Evolutionary conservation across 2,329 filamentous ascomycete genomes (phyloP).

Genomic region (Aspergillus vadensis): DNA sequence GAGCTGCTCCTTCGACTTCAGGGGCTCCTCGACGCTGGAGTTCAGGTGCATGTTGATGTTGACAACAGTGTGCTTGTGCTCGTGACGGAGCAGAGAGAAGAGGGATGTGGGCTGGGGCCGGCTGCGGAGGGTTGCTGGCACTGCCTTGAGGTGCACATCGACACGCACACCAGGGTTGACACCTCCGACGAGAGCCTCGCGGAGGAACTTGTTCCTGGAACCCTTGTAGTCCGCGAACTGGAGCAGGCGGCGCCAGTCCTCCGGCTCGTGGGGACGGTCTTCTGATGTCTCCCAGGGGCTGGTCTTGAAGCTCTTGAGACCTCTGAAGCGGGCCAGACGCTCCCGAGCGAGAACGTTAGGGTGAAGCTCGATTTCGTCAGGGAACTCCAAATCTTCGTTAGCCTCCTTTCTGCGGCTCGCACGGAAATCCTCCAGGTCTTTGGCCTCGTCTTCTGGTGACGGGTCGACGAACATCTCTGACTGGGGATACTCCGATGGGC

Average conservation of each 20-base stretch:
- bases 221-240: constrained; percentile 89
- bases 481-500: constrained; percentile 85
- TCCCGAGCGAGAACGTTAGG: constrained; percentile 85
- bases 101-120: constrained; percentile 65
- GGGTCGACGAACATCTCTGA: constrained; percentile 87
- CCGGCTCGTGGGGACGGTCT: constrained; percentile 82
- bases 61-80: constrained; percentile 87
- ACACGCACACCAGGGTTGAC: constrained; percentile 83
- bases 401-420: constrained; percentile 76
- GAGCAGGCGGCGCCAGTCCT: constrained; percentile 83
- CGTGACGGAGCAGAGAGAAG: constrained; percentile 87
- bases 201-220: constrained; percentile 71
- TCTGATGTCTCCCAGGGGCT: constrained; percentile 88
- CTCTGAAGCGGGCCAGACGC: constrained; percentile 81
- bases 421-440: constrained; percentile 80
- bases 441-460: constrained; percentile 78
- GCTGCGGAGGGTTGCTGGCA: constrained; percentile 57
- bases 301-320: constrained; percentile 85
- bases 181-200: constrained; percentile 86
- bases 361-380: constrained; percentile 93
- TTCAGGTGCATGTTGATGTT: constrained; percentile 88
- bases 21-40: constrained; percentile 70
- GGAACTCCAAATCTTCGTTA: constrained; percentile 90
- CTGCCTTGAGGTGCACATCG: constrained; percentile 69
- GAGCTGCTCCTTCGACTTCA: constrained; percentile 90